Percentiles rank a stretch among this genome's conserved stretches.
These are phyloP conservation scores for Ulota crispa DNA, from an alignment of 225 moss, liverwort and hornwort species.

Conservation along the genomic window DNA sequence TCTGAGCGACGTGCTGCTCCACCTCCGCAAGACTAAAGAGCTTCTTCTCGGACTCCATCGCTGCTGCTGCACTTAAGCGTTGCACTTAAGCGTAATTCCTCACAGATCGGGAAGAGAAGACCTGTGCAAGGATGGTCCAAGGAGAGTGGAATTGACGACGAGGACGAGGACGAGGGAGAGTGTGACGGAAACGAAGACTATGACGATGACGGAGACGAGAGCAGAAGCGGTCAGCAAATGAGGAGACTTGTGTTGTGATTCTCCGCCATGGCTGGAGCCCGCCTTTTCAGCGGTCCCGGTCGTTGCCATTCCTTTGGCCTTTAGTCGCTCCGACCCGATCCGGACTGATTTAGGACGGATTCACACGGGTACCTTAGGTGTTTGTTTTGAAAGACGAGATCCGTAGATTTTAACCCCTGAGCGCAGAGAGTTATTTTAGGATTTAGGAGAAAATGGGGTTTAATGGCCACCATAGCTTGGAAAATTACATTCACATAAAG, in stretches of 20 bases:
- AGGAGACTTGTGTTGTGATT: neutral
- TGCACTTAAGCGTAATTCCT: neutral
- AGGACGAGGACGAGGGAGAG: neutral
- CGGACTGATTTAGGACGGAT: neutral
- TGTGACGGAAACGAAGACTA: neutral
- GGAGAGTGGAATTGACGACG: neutral
- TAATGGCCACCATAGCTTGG: no score
- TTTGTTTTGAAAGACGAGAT: neutral
- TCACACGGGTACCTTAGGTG: neutral
- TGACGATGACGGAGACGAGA: neutral
- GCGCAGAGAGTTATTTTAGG: no score
- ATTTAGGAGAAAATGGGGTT: no score
- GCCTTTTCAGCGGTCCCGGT: neutral
- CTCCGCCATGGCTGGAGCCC: neutral
- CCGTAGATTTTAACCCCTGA: neutral
- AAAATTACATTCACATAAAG: no score
- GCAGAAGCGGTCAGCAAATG: neutral
- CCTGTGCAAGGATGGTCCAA: neutral
- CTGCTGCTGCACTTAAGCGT: neutral
- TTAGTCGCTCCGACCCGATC: no score
- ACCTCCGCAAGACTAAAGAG: slow-evolving; percentile 39
- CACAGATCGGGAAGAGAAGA: neutral
- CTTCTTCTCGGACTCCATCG: slow-evolving; percentile 37
- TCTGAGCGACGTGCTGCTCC: slow-evolving; percentile 29
- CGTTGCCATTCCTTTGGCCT: neutral